phyloP scores from a whole-genome alignment of 495 filamentous ascomycete species.

The Hamigera avellanea region DNA sequence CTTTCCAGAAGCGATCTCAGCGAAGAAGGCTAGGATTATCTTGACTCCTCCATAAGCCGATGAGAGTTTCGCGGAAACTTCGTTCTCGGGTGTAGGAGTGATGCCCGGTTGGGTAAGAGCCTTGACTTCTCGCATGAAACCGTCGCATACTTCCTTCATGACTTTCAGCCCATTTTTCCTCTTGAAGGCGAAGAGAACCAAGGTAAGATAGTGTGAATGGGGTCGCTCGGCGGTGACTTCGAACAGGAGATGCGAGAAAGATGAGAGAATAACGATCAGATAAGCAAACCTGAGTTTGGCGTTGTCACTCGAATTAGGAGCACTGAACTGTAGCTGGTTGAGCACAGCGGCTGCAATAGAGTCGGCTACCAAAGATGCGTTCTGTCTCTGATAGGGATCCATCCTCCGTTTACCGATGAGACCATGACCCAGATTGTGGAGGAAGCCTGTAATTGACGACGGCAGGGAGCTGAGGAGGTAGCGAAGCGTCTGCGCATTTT shows the following conservation, averaged over 20 bases:
- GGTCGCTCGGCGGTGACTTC: slow-evolving; percentile 53
- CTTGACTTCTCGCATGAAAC: slow-evolving; percentile 60
- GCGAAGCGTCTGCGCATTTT: slow-evolving; percentile 66
- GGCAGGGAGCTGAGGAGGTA: slow-evolving; percentile 67
- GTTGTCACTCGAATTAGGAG: slow-evolving; percentile 28
- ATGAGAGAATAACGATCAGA: slow-evolving; percentile 67
- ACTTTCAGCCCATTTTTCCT: slow-evolving; percentile 61
- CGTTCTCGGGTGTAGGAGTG: slow-evolving; percentile 27
- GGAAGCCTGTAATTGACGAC: slow-evolving; percentile 60
- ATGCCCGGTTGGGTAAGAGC: slow-evolving; percentile 23
- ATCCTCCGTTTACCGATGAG: slow-evolving; percentile 58
- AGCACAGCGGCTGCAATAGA: slow-evolving; percentile 62
- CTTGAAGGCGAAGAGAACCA: slow-evolving; percentile 79
- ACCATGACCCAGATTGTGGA: slow-evolving; percentile 69
- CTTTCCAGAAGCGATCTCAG: slow-evolving; percentile 62
- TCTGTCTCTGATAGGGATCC: slow-evolving; percentile 55
- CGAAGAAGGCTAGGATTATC: slow-evolving; percentile 76
- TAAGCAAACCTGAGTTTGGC: slow-evolving; percentile 53
- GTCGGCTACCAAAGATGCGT: slow-evolving; percentile 60
- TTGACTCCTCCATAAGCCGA: slow-evolving; percentile 60
- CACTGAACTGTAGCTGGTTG: slow-evolving; percentile 45
- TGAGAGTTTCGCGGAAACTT: slow-evolving; percentile 36
- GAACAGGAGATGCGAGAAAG: slow-evolving; percentile 65
- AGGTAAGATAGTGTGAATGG: slow-evolving; percentile 56
- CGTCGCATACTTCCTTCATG: slow-evolving; percentile 59